Conservation (phyloP, 176 grass and related monocot genomes). For the Cenchrus americanus region DNA sequence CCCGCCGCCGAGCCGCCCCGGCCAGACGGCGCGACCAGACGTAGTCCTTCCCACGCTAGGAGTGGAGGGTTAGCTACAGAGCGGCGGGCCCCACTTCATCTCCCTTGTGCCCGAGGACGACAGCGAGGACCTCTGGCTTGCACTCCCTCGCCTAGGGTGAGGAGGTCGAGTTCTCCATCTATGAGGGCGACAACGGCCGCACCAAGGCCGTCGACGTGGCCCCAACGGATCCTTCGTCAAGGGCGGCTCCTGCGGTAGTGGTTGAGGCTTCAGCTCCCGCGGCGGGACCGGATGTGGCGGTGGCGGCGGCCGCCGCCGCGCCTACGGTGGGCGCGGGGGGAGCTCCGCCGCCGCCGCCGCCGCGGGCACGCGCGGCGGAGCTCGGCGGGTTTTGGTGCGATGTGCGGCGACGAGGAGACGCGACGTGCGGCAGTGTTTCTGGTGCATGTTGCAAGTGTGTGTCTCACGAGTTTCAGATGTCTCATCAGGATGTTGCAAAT, state of each 20-base stretch:
- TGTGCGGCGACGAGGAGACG: no score
- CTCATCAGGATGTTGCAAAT: no score
- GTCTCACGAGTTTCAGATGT: no score
- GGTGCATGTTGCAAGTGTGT: no score
- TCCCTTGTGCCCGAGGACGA: slow-evolving; percentile 61
- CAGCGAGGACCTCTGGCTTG: slow-evolving; percentile 85
- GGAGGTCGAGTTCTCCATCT: slow-evolving; percentile 68
- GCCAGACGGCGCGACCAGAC: no score
- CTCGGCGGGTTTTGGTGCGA: no score
- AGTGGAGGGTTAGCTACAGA: background rate
- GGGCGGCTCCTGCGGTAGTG: slow-evolving; percentile 42
- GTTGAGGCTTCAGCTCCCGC: slow-evolving; percentile 45
- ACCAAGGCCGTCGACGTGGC: slow-evolving; percentile 96
- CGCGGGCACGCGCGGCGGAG: background rate
- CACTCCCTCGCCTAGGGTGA: slow-evolving; percentile 84
- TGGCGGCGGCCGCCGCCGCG: slow-evolving; percentile 47
- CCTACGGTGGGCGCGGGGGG: slow-evolving; percentile 41
- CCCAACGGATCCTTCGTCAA: slow-evolving; percentile 85
- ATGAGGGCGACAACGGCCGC: slow-evolving; percentile 67
- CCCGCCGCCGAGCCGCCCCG: no score
- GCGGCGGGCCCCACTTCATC: slow-evolving; percentile 87
- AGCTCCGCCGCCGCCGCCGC: slow-evolving; percentile 55
- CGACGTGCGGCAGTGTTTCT: no score
- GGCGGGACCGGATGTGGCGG: slow-evolving; percentile 45
- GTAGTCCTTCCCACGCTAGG: no score